A percentile compares a stretch with the other conserved stretches of the same genome.
These are phyloP conservation scores for Collybia sp. DNA, from an alignment of 768 basidiomycete genomes.

Conservation along the genomic window DNA sequence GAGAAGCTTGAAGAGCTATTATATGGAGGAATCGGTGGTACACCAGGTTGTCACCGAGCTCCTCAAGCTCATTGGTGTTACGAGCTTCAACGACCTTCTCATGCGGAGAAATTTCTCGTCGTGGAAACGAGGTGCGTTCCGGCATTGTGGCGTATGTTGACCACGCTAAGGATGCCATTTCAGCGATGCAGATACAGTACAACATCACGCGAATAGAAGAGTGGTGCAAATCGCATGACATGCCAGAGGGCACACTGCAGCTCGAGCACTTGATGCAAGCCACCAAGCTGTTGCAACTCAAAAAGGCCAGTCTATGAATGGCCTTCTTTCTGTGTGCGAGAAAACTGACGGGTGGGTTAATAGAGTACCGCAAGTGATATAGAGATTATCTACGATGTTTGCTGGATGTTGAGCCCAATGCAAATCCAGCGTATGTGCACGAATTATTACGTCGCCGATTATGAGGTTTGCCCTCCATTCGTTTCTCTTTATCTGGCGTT, in stretches of 20 bases:
- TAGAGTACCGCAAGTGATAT: slow-evolving; percentile 93
- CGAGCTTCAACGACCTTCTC: slow-evolving; percentile 95
- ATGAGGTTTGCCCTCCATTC: slow-evolving; percentile 61
- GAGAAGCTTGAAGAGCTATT: slow-evolving; percentile 97
- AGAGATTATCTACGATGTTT: slow-evolving; percentile 98
- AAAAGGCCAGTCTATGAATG: slow-evolving; percentile 60
- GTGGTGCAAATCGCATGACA: slow-evolving; percentile 99
- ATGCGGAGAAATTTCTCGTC: slow-evolving; percentile 99
- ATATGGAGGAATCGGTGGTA: slow-evolving; percentile 95
- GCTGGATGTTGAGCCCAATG: slow-evolving; percentile 99
- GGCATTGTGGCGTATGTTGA: not conserved
- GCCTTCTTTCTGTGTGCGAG: not conserved
- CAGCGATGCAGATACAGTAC: slow-evolving; percentile 99
- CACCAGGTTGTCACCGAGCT: slow-evolving; percentile 95
- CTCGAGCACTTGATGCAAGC: slow-evolving; percentile 99
- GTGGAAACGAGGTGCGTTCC: slow-evolving; percentile 89
- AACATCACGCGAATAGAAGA: slow-evolving; percentile 97
- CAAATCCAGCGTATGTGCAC: slow-evolving; percentile 99
- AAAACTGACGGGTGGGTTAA: slow-evolving; percentile 7
- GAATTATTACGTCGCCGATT: slow-evolving; percentile 98
- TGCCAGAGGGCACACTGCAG: slow-evolving; percentile 97
- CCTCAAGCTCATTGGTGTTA: slow-evolving; percentile 92
- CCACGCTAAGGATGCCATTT: not conserved
- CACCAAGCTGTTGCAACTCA: slow-evolving; percentile 94
- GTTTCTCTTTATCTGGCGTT: no score